Conservation (phyloP, 345 rosid species). For the Arabis alpina region DNA sequence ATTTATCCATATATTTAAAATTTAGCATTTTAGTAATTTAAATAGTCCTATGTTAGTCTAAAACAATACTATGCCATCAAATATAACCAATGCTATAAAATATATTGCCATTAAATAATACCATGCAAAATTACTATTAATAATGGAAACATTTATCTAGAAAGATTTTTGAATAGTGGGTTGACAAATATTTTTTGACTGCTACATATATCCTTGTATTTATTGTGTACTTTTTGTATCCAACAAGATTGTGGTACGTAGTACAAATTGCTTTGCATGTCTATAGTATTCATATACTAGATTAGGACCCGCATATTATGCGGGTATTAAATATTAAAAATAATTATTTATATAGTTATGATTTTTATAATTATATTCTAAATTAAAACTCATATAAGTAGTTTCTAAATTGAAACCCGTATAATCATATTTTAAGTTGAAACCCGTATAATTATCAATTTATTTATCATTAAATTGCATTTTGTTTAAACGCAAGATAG, state of each 20-base stretch:
- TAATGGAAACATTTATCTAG: slow-evolving; percentile 16
- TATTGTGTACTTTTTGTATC: not conserved
- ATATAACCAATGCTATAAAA: not conserved
- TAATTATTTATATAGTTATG: no score
- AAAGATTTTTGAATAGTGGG: slow-evolving; percentile 14
- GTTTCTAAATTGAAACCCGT: no score
- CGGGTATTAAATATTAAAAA: no score
- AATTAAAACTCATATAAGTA: no score
- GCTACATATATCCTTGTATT: slow-evolving; percentile 5
- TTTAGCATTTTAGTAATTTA: no score
- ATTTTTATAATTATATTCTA: no score
- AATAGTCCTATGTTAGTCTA: not conserved
- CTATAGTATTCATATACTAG: slow-evolving; percentile 6
- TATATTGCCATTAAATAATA: not conserved
- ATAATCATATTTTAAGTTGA: no score
- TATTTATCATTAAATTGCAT: no score
- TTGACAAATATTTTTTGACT: slow-evolving; percentile 14
- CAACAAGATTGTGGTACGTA: not conserved
- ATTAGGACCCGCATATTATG: no score
- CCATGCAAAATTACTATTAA: not conserved
- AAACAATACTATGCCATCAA: slow-evolving; percentile 1
- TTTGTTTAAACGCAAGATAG: no score
- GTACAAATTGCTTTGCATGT: slow-evolving; percentile 22
- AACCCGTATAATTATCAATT: no score
- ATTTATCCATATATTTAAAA: no score